phyloP scores from a whole-genome alignment of 306 rosid genomes.

The Begonia peltatifolia region DNA sequence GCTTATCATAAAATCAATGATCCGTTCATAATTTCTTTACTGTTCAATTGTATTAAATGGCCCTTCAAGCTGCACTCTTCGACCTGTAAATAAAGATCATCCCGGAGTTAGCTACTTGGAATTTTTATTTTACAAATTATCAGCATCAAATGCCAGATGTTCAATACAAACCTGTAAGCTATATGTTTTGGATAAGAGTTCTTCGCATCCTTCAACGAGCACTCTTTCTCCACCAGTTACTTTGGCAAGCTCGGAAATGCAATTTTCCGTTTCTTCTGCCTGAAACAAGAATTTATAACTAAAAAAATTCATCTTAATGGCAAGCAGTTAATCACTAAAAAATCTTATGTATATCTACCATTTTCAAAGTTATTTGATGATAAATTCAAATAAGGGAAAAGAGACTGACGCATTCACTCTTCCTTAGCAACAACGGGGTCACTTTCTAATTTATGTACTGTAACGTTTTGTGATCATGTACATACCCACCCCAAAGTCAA shows the following conservation, averaged over 20 bases:
- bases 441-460: no score
- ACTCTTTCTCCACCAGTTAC: conserved; percentile 56
- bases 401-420: no score
- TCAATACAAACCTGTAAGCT: no score
- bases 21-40: neutral
- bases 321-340: no score
- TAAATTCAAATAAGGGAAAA: no score
- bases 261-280: conserved; percentile 55
- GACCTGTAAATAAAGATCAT: conserved; percentile 32
- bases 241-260: conserved; percentile 64
- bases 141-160: no score
- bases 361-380: no score
- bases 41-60: conserved; percentile 38
- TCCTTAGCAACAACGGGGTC: no score
- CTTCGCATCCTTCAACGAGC: conserved; percentile 52
- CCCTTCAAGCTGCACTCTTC: conserved; percentile 73
- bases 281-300: conserved; percentile 19
- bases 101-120: conserved; percentile 4
- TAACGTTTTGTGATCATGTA: no score
- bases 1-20: no score
- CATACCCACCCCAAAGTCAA: no score
- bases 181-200: conserved; percentile 23
- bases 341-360: no score
- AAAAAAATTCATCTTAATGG: neutral
- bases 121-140: neutral